Conservation (phyloP, 805 yeast species). For the Starmerella gropengiesseri region DNA sequence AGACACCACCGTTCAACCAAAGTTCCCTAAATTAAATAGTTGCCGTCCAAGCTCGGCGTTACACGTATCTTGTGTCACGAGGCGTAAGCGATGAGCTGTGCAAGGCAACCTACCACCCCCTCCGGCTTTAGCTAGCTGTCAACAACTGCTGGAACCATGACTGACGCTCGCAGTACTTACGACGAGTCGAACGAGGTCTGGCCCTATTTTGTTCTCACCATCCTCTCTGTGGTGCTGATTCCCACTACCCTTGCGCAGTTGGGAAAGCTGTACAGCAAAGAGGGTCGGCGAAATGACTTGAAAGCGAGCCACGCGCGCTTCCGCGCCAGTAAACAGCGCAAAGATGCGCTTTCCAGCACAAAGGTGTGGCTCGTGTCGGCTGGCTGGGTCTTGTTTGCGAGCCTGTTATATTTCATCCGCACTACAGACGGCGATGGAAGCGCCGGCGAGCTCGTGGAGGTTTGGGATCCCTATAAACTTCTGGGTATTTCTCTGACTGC, state of each 20-base stretch:
- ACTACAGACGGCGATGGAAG: background rate
- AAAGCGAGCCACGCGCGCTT: constrained; percentile 10
- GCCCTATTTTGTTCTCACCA: constrained; percentile 80
- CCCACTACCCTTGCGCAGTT: constrained; percentile 46
- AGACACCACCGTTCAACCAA: no score
- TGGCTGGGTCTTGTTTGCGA: constrained; percentile 55
- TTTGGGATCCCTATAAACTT: constrained; percentile 85
- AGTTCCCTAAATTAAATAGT: no score
- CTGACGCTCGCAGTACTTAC: constrained; percentile 37
- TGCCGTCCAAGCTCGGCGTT: no score
- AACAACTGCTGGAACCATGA: constrained; percentile 8
- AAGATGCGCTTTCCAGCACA: constrained; percentile 1
- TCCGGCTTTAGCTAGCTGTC: no score
- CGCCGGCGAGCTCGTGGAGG: constrained; percentile 25
- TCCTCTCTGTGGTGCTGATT: constrained; percentile 52
- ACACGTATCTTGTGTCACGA: background rate
- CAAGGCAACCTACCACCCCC: no score
- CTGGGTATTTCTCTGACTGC: constrained; percentile 63
- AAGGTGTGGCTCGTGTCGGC: constrained; percentile 27
- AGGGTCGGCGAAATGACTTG: background rate
- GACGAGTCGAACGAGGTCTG: constrained; percentile 86
- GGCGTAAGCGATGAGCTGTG: constrained; percentile 10
- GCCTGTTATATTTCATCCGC: constrained; percentile 32
- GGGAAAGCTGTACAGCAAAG: constrained; percentile 12
- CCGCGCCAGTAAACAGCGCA: constrained; percentile 4